These are phyloP conservation scores for Xanthoceras sorbifolium DNA, from an alignment of 345 rosid species.

Conservation along the genomic window DNA sequence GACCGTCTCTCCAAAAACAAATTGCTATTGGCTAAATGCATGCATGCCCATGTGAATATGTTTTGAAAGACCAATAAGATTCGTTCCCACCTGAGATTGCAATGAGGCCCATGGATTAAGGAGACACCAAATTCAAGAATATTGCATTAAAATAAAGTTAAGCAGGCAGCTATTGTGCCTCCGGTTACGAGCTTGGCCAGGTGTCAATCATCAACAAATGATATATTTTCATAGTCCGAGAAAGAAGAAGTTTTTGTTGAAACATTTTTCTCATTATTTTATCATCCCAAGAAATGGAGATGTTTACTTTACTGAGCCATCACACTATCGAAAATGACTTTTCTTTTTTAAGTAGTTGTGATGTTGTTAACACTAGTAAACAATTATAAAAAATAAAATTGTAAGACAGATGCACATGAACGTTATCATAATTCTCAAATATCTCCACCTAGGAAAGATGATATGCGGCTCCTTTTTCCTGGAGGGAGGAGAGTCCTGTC, in stretches of 20 bases:
- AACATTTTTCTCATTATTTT: not conserved
- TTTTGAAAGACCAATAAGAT: slow-evolving; percentile 29
- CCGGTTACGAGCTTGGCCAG: slow-evolving; percentile 32
- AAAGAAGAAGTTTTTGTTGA: not conserved
- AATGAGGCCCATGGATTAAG: slow-evolving; percentile 20
- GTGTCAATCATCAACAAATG: slow-evolving; percentile 53
- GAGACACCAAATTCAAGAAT: slow-evolving; percentile 24
- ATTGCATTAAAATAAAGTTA: not conserved
- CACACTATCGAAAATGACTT: not conserved
- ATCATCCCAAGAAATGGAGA: slow-evolving; percentile 13
- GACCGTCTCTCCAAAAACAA: slow-evolving; percentile 12
- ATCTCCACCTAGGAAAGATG: slow-evolving; percentile 21
- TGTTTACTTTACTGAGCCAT: slow-evolving; percentile 11
- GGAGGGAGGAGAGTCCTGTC: not conserved
- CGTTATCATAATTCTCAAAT: slow-evolving; percentile 21
- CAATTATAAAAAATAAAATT: not conserved
- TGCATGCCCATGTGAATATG: slow-evolving; percentile 36
- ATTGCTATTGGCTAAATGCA: slow-evolving; percentile 18
- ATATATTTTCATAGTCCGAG: slow-evolving; percentile 24
- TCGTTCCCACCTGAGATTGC: slow-evolving; percentile 13
- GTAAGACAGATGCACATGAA: slow-evolving; percentile 18
- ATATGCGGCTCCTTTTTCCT: not conserved
- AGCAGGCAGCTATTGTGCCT: slow-evolving; percentile 14
- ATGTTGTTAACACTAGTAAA: not conserved
- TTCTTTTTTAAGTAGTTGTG: not conserved